These are phyloP conservation scores for Hypomontagnella submonticulosa DNA, from an alignment of 495 filamentous ascomycete species.

Conservation along the genomic window DNA sequence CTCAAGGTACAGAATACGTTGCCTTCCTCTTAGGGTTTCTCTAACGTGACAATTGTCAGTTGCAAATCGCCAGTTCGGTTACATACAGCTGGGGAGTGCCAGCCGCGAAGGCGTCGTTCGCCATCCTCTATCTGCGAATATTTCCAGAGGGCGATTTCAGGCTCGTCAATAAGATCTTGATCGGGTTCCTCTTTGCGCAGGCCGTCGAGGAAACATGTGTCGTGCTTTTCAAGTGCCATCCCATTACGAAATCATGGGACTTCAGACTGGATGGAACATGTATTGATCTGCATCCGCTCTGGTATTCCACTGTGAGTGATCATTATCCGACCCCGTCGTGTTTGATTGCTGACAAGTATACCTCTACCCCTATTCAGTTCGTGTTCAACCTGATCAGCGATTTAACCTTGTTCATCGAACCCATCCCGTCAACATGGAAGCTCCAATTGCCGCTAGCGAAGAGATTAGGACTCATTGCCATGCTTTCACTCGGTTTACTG, in stretches of 20 bases:
- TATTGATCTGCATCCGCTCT: slow-evolving; percentile 40
- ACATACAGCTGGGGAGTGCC: slow-evolving; percentile 38
- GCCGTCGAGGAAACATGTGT: slow-evolving; percentile 39
- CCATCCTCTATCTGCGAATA: slow-evolving; percentile 41
- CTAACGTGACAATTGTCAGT: slow-evolving; percentile 20
- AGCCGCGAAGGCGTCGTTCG: slow-evolving; percentile 42
- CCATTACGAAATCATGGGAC: slow-evolving; percentile 40
- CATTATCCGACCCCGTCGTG: not conserved
- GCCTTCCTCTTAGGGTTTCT: not conserved
- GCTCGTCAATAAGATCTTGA: slow-evolving; percentile 34
- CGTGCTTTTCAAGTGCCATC: slow-evolving; percentile 37
- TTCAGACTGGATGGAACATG: slow-evolving; percentile 35
- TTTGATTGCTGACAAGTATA: slow-evolving; percentile 5
- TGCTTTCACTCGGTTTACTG: slow-evolving; percentile 57
- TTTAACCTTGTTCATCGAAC: slow-evolving; percentile 45
- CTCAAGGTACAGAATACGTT: slow-evolving; percentile 24
- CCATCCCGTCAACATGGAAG: slow-evolving; percentile 44
- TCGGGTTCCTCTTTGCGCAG: slow-evolving; percentile 37
- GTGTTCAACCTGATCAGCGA: slow-evolving; percentile 43
- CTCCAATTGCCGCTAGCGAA: slow-evolving; percentile 51
- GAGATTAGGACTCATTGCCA: slow-evolving; percentile 56
- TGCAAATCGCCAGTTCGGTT: slow-evolving; percentile 32
- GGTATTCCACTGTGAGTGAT: slow-evolving; percentile 41
- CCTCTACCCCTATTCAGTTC: slow-evolving; percentile 32
- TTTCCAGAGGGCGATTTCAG: slow-evolving; percentile 34